These are phyloP conservation scores for Pseudocercospora macadamiae DNA, from an alignment of 2,329 filamentous ascomycete species.

Conservation along the genomic window DNA sequence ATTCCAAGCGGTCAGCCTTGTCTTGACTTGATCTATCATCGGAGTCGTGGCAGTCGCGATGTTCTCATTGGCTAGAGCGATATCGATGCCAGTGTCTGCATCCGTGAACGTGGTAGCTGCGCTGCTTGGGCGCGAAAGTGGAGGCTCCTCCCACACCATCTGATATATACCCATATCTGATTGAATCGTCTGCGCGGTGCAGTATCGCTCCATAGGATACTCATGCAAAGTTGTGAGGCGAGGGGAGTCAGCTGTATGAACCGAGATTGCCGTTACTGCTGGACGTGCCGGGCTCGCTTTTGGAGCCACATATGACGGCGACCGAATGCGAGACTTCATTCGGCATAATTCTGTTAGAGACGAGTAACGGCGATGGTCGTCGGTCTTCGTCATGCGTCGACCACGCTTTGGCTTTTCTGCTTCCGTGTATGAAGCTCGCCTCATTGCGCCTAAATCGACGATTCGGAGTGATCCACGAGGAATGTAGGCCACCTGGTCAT, in stretches of 20 bases:
- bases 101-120: conserved; percentile 8
- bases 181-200: conserved; percentile 30
- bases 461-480: neutral
- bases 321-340: conserved; percentile 16
- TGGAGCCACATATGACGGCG: conserved; percentile 15
- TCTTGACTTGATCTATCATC: conserved; percentile 29
- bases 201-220: conserved; percentile 13
- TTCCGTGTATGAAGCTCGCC: neutral
- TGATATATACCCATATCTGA: conserved; percentile 29
- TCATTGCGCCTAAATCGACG: neutral
- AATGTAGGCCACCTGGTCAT: neutral
- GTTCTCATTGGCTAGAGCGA: conserved; percentile 9
- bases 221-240: conserved; percentile 26
- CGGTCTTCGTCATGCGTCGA: conserved; percentile 17
- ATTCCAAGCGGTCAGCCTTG: conserved; percentile 33
- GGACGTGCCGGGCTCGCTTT: conserved; percentile 25
- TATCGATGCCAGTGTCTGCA: neutral
- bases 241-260: conserved; percentile 23
- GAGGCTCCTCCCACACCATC: conserved; percentile 32
- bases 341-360: conserved; percentile 23
- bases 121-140: conserved; percentile 19
- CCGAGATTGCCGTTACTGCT: conserved; percentile 28
- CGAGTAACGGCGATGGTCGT: conserved; percentile 17
- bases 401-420: conserved; percentile 5
- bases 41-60: conserved; percentile 10